These are phyloP conservation scores for Solanum sparsipilum DNA, from an alignment of 257 asterid species.

Conservation along the genomic window DNA sequence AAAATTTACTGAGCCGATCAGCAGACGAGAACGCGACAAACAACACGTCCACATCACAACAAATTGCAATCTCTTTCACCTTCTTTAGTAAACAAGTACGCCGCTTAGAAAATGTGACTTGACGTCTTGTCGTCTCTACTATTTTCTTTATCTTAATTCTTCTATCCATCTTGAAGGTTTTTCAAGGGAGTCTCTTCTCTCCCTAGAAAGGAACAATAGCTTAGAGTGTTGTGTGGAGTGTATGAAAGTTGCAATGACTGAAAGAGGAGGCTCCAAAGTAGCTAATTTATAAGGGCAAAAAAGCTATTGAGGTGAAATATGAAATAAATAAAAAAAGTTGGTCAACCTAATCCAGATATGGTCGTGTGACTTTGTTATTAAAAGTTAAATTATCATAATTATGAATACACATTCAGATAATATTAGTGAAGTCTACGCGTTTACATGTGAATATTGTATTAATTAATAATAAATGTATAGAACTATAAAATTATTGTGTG, in stretches of 20 bases:
- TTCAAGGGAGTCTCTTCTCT: neutral
- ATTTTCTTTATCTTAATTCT: neutral
- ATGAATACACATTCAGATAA: neutral
- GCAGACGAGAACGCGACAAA: slow-evolving; percentile 48
- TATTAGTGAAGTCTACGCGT: neutral
- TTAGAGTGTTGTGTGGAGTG: too few relatives aligned
- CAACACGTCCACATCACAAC: slow-evolving; percentile 40
- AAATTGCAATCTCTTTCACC: slow-evolving; percentile 28
- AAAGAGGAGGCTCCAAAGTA: neutral
- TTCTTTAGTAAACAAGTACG: slow-evolving; percentile 43
- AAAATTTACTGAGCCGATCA: slow-evolving; percentile 41
- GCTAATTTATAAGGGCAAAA: neutral
- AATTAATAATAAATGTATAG: too few relatives aligned
- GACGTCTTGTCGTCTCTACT: slow-evolving; percentile 16
- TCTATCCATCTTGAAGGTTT: neutral
- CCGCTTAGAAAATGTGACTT: slow-evolving; percentile 56
- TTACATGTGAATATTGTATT: neutral
- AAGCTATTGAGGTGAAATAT: neutral
- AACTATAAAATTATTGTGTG: too few relatives aligned
- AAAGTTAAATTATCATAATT: too few relatives aligned
- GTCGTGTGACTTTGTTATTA: neutral
- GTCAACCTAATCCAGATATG: neutral
- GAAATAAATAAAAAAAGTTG: neutral
- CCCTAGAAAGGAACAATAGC: neutral
- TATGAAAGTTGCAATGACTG: too few relatives aligned